A percentile compares a stretch with the other conserved stretches of the same genome.
phyloP scores from a whole-genome alignment of 805 yeast genomes.

The Vanderwaltozyma polyspora region DNA sequence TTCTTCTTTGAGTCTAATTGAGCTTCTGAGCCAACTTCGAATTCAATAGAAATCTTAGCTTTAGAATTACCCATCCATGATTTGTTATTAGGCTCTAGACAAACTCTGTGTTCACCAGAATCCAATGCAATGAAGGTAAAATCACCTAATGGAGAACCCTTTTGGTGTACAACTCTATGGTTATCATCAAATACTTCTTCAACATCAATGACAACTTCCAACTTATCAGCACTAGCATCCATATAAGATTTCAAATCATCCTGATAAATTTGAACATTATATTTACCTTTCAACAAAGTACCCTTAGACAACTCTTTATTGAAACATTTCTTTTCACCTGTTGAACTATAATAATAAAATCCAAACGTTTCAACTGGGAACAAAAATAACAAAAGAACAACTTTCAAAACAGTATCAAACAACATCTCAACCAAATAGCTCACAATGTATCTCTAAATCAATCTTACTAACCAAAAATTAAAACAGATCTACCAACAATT shows the following conservation, averaged over 20 bases:
- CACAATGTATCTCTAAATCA: background rate
- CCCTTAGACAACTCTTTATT: slow-evolving; percentile 43
- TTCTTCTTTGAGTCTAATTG: slow-evolving; percentile 60
- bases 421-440: slow-evolving; percentile 1
- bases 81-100: slow-evolving; percentile 40
- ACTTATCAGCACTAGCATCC: slow-evolving; percentile 26
- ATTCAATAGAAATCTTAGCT: slow-evolving; percentile 50
- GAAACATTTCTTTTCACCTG: slow-evolving; percentile 45
- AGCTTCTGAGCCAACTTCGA: slow-evolving; percentile 54
- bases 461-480: background rate
- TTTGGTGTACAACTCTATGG: slow-evolving; percentile 64
- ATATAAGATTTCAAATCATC: slow-evolving; percentile 27
- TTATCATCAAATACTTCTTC: slow-evolving; percentile 68
- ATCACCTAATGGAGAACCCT: slow-evolving; percentile 52
- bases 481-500: no score
- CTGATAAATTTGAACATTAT: slow-evolving; percentile 37
- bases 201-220: slow-evolving; percentile 33
- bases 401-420: slow-evolving; percentile 6
- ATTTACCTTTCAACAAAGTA: slow-evolving; percentile 39
- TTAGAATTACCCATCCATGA: slow-evolving; percentile 56
- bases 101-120: slow-evolving; percentile 69
- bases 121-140: slow-evolving; percentile 65
- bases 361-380: slow-evolving; percentile 25
- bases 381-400: slow-evolving; percentile 11
- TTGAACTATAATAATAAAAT: slow-evolving; percentile 41